Base-by-base conservation (phyloP, 305 asterid genomes). In the Fraxinus xanthoxyloides region DNA sequence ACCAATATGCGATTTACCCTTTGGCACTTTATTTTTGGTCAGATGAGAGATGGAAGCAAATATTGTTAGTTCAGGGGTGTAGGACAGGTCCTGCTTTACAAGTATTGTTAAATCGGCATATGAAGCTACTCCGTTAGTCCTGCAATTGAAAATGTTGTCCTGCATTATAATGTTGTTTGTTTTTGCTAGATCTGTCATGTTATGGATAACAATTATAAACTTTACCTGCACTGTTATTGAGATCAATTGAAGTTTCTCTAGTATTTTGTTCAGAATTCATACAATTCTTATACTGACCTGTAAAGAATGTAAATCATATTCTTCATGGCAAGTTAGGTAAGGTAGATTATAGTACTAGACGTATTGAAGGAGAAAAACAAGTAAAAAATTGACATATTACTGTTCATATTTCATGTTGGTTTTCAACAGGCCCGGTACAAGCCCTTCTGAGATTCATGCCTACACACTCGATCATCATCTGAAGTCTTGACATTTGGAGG, bases 401-500 rank as follows among this genome's bases (percentile, higher is more conserved):
- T n/a, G 30, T 75, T 46, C 54, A 48, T 82, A n/a, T 59, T 26
- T 24, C 3, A 7, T n/a, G 63, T 9, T 80, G 83, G 56, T 86
- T 84, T 72, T 81, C 82, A 84, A 76, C 93, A 96, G 98, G 92
- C 98, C 98, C 19, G 98, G 98, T 3, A 92, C 98, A 38, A 89
- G 97, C 85, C 98, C 98, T 67, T 91, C 97, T 28, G 98, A 92
- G 75, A 96, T 96, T 82, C 90, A 82, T 38, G 97, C 97, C 76
- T 91, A 92, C 90, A 90, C 97, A 7, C 86, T 96, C 17, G 97
- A 93, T 78, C 86, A 89, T 80, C 98, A 94, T 83, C 75, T 94
- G 87, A 83, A 78, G 65, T 90, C 91, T 81, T 94, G 90, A 92
- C 61, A 48, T 69, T 21, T 67, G 38, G 40, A 36, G 15, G 15